Percentiles rank a stretch among this genome's conserved stretches.
Conservation (phyloP, 495 filamentous ascomycete species). For the Tuber calosporum region DNA sequence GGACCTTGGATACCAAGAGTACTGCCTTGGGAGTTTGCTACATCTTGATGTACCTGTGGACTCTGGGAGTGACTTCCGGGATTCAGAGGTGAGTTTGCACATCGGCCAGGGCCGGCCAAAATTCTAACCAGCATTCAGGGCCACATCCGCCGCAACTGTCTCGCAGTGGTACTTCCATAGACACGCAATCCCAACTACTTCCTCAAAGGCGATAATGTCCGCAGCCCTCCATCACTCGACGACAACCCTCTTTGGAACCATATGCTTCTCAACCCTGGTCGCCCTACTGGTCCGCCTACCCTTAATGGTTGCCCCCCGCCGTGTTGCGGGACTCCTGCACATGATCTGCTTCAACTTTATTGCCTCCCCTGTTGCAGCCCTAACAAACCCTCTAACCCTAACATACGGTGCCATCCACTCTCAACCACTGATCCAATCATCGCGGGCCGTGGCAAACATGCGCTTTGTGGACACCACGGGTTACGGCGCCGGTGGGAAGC, state of each 20-base stretch:
- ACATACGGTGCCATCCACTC: conserved; percentile 94
- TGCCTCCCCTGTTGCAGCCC: conserved; percentile 70
- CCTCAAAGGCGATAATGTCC: conserved; percentile 67
- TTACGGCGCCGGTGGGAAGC: conserved; percentile 45
- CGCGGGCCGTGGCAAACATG: conserved; percentile 69
- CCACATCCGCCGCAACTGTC: conserved; percentile 88
- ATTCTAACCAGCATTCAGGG: conserved; percentile 43
- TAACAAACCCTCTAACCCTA: conserved; percentile 83
- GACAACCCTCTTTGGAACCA: conserved; percentile 84
- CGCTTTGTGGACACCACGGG: conserved; percentile 56
- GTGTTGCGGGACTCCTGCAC: conserved; percentile 50
- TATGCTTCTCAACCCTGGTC: conserved; percentile 75
- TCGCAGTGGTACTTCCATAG: conserved; percentile 99
- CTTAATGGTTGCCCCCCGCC: conserved; percentile 70
- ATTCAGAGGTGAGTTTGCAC: conserved; percentile 54
- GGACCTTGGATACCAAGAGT: conserved; percentile 57
- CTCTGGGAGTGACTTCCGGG: conserved; percentile 72
- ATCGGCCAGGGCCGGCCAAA: background rate
- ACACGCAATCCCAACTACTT: conserved; percentile 65
- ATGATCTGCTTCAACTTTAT: conserved; percentile 68
- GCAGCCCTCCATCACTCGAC: conserved; percentile 73
- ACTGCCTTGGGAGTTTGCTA: conserved; percentile 91
- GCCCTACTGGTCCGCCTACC: conserved; percentile 76
- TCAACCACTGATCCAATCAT: conserved; percentile 64
- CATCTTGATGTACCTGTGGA: conserved; percentile 92